phyloP scores from a whole-genome alignment of 2,329 filamentous ascomycete species.

The Trichoderma koningiopsis region DNA sequence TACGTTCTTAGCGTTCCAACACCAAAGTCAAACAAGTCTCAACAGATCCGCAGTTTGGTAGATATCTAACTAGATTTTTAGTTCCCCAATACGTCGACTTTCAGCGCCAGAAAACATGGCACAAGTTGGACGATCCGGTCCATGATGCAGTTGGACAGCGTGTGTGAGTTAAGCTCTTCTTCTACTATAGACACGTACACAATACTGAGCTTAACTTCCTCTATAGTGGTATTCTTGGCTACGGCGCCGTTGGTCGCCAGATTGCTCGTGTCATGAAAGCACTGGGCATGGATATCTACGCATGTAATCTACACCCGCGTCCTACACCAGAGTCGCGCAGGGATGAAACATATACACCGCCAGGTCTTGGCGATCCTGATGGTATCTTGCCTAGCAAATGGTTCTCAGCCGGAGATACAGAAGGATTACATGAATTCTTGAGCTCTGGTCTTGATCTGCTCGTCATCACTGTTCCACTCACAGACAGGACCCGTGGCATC shows the following conservation, averaged over 20 bases:
- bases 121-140: slow-evolving; percentile 37
- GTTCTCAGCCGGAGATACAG: slow-evolving; percentile 50
- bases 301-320: slow-evolving; percentile 73
- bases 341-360: slow-evolving; percentile 68
- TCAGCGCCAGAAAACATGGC: slow-evolving; percentile 48
- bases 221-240: slow-evolving; percentile 54
- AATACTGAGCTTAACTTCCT: background rate
- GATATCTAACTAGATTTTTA: slow-evolving; percentile 5
- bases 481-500: slow-evolving; percentile 49
- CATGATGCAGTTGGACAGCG: slow-evolving; percentile 51
- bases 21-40: background rate
- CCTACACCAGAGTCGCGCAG: slow-evolving; percentile 63
- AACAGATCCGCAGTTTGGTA: background rate
- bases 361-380: slow-evolving; percentile 61
- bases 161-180: slow-evolving; percentile 45
- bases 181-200: background rate
- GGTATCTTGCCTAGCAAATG: slow-evolving; percentile 53
- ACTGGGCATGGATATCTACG: slow-evolving; percentile 71
- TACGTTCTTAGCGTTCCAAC: slow-evolving; percentile 47
- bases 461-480: slow-evolving; percentile 55
- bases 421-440: slow-evolving; percentile 54
- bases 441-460: slow-evolving; percentile 54
- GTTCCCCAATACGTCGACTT: slow-evolving; percentile 28
- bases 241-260: slow-evolving; percentile 58
- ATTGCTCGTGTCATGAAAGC: slow-evolving; percentile 60